These are phyloP conservation scores for Aplosporella prunicola DNA, from an alignment of 2,329 filamentous ascomycete species.

Conservation along the genomic window DNA sequence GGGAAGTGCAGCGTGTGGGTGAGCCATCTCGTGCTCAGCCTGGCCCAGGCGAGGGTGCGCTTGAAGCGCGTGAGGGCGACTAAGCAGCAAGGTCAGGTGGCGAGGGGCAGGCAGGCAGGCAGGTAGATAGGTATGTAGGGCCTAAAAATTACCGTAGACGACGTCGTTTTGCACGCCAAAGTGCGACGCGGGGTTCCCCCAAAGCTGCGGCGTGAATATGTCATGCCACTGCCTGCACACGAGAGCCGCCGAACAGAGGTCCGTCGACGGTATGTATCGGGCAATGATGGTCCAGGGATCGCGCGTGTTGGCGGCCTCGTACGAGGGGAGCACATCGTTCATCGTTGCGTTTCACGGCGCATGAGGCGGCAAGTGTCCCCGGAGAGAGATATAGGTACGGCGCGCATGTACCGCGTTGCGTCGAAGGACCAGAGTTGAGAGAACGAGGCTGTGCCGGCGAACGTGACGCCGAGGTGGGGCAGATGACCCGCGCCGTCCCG, in stretches of 20 bases:
- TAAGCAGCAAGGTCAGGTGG: slow-evolving; percentile 15
- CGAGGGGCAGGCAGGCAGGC: neutral
- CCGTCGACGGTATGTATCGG: slow-evolving; percentile 45
- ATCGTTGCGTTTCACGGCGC: slow-evolving; percentile 23
- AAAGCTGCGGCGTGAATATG: slow-evolving; percentile 50
- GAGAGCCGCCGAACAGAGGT: slow-evolving; percentile 46
- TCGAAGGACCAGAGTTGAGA: too few species aligned
- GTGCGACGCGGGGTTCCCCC: slow-evolving; percentile 54
- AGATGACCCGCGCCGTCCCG: too few species aligned
- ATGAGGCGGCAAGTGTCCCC: too few species aligned
- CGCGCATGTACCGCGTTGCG: too few species aligned
- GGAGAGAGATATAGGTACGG: too few species aligned
- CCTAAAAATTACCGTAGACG: slow-evolving; percentile 43
- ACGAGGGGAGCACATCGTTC: slow-evolving; percentile 52
- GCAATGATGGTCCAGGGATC: slow-evolving; percentile 49
- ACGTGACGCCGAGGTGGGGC: too few species aligned
- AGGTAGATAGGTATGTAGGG: neutral
- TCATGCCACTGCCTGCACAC: slow-evolving; percentile 50
- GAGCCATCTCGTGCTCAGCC: slow-evolving; percentile 43
- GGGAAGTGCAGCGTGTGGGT: slow-evolving; percentile 55
- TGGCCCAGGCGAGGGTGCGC: slow-evolving; percentile 45
- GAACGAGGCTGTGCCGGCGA: too few species aligned
- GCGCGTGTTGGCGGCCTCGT: slow-evolving; percentile 45
- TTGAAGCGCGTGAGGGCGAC: slow-evolving; percentile 52
- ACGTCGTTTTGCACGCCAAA: slow-evolving; percentile 52